Percentiles rank a stretch among this genome's conserved stretches.
phyloP scores from a whole-genome alignment of 768 basidiomycete genomes.

The Leucogyrophana mollusca region DNA sequence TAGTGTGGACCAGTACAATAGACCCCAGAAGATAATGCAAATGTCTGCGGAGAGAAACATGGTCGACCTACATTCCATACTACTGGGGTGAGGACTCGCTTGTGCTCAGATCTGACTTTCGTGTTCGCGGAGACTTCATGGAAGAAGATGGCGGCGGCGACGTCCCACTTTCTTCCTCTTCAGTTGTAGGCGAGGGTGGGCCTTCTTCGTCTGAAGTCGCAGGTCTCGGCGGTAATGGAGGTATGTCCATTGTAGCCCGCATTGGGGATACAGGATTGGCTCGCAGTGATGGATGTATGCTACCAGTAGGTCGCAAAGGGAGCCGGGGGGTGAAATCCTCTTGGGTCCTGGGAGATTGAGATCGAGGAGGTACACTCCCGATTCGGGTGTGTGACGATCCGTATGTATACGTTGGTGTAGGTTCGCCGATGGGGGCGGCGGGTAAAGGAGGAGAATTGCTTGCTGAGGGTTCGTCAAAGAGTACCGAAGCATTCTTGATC shows the following conservation, averaged over 20 bases:
- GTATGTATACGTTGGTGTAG: conserved; percentile 53
- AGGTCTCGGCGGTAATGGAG: conserved; percentile 25
- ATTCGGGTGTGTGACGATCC: conserved; percentile 74
- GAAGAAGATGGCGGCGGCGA: conserved; percentile 21
- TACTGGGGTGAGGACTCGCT: background rate
- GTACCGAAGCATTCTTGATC: conserved; percentile 61
- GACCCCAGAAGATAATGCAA: no score
- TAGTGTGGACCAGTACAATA: no score
- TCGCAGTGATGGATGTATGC: conserved; percentile 78
- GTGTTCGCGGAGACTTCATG: conserved; percentile 5
- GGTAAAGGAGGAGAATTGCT: conserved; percentile 68
- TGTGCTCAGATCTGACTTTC: background rate
- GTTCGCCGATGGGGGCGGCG: conserved; percentile 67
- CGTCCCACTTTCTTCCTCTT: conserved; percentile 1
- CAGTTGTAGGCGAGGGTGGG: conserved; percentile 2
- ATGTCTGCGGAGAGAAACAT: no score
- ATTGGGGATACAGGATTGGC: conserved; percentile 50
- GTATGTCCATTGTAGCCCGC: conserved; percentile 34
- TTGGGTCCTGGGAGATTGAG: conserved; percentile 25
- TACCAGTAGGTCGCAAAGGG: conserved; percentile 64
- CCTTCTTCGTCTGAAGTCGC: conserved; percentile 21
- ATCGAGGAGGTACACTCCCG: conserved; percentile 39
- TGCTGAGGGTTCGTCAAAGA: conserved; percentile 58
- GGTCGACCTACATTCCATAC: no score
- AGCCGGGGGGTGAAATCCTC: conserved; percentile 76